Evolutionary conservation across 2,329 filamentous ascomycete species (phyloP).

Genomic region (Botrytis galanthina): DNA sequence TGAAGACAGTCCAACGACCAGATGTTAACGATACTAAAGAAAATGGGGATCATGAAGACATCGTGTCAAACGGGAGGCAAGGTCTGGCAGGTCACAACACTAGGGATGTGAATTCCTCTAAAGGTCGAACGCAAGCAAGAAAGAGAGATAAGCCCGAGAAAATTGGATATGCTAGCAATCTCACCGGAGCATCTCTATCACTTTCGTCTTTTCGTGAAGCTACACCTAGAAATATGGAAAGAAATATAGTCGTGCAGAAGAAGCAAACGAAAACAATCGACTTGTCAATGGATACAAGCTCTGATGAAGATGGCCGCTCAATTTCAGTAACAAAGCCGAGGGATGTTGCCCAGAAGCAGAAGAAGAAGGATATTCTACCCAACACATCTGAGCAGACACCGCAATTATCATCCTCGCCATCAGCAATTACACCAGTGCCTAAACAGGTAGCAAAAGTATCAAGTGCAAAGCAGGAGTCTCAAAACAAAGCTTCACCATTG

Average conservation of each 20-base stretch:
- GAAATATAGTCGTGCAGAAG: background rate
- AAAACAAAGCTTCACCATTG: background rate
- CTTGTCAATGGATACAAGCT: slow-evolving; percentile 5
- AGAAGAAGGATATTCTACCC: background rate
- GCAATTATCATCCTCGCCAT: background rate
- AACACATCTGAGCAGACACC: background rate
- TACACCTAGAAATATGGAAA: background rate
- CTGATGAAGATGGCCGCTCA: background rate
- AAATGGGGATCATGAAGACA: background rate
- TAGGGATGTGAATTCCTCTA: background rate
- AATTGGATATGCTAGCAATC: slow-evolving; percentile 34
- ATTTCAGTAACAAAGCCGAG: background rate
- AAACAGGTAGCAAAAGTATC: background rate
- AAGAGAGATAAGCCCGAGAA: slow-evolving; percentile 26
- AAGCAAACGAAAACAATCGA: background rate
- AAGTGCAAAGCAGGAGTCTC: background rate
- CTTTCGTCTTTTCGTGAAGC: slow-evolving; percentile 24
- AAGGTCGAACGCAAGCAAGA: slow-evolving; percentile 14
- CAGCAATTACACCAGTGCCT: background rate
- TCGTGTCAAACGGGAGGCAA: background rate
- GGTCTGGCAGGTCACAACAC: background rate
- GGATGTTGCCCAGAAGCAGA: background rate
- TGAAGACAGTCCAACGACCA: slow-evolving; percentile 14
- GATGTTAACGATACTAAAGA: slow-evolving; percentile 28
- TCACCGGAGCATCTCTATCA: slow-evolving; percentile 33